These are phyloP conservation scores for Pyronema omphalodes DNA, from an alignment of 495 filamentous ascomycete species.

Conservation along the genomic window DNA sequence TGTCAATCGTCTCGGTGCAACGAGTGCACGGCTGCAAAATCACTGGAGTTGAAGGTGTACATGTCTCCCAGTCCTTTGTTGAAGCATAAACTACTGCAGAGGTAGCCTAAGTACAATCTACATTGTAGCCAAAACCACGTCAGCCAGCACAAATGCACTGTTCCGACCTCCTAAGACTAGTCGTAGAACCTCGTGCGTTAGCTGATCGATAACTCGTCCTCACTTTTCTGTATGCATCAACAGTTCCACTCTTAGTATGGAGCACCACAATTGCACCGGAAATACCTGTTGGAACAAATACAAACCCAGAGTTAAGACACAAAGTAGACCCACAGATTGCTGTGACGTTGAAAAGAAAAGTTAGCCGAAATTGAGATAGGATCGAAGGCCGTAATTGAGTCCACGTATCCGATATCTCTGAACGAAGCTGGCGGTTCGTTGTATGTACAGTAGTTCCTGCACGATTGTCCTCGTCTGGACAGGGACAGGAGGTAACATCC, in stretches of 20 bases:
- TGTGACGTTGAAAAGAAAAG: background rate
- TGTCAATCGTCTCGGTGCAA: background rate
- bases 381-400: background rate
- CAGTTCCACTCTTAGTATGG: background rate
- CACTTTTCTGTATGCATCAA: background rate
- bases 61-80: background rate
- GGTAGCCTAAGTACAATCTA: background rate
- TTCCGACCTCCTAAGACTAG: background rate
- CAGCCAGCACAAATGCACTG: background rate
- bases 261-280: background rate
- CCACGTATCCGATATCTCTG: conserved; percentile 1
- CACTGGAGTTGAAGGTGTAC: background rate
- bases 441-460: background rate
- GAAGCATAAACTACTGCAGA: background rate
- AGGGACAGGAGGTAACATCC: background rate
- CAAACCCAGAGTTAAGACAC: background rate
- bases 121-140: background rate
- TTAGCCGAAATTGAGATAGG: background rate
- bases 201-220: background rate
- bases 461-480: too few species aligned
- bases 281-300: background rate
- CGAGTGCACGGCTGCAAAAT: too few species aligned
- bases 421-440: background rate
- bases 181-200: background rate
- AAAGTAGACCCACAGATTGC: background rate